These are phyloP conservation scores for Dalbergia cultrata DNA, from an alignment of 306 rosid genomes.

Conservation along the genomic window DNA sequence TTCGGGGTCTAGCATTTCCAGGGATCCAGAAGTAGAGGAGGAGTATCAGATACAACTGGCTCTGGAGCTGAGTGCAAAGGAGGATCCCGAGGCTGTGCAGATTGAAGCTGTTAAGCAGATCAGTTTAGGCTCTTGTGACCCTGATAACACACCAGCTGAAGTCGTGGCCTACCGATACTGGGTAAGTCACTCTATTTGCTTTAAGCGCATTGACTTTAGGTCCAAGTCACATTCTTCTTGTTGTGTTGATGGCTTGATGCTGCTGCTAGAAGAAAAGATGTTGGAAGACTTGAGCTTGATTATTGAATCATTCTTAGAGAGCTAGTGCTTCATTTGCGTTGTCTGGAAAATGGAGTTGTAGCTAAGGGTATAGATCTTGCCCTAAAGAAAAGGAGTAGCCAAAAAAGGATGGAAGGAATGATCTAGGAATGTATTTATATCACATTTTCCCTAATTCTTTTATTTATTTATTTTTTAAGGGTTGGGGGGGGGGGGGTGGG, in stretches of 20 bases:
- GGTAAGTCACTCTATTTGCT: conserved; percentile 70
- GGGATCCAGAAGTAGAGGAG: conserved; percentile 91
- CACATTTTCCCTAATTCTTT: conserved; percentile 50
- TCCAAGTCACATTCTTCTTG: conserved; percentile 46
- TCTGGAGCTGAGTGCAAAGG: conserved; percentile 93
- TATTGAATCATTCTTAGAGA: conserved; percentile 35
- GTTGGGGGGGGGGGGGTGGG: neutral
- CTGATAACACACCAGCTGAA: conserved; percentile 88
- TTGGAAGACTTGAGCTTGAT: conserved; percentile 37
- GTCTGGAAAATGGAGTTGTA: conserved; percentile 28
- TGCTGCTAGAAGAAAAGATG: conserved; percentile 26
- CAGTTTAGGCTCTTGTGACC: conserved; percentile 90
- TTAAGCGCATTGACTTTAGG: conserved; percentile 40
- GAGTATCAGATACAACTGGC: conserved; percentile 94
- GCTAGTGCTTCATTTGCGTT: conserved; percentile 25
- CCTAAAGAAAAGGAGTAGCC: conserved; percentile 29
- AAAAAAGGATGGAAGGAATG: conserved; percentile 25
- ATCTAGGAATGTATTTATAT: conserved; percentile 31
- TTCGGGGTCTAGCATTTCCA: conserved; percentile 73
- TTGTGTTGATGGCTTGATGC: conserved; percentile 22
- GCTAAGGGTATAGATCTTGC: conserved; percentile 34
- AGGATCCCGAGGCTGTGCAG: conserved; percentile 99
- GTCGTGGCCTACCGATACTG: conserved; percentile 92
- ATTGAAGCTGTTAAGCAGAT: conserved; percentile 98
- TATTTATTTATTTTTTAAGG: too few relatives aligned